phyloP scores from a whole-genome alignment of 768 basidiomycete genomes.

The Termitomyces sp. region DNA sequence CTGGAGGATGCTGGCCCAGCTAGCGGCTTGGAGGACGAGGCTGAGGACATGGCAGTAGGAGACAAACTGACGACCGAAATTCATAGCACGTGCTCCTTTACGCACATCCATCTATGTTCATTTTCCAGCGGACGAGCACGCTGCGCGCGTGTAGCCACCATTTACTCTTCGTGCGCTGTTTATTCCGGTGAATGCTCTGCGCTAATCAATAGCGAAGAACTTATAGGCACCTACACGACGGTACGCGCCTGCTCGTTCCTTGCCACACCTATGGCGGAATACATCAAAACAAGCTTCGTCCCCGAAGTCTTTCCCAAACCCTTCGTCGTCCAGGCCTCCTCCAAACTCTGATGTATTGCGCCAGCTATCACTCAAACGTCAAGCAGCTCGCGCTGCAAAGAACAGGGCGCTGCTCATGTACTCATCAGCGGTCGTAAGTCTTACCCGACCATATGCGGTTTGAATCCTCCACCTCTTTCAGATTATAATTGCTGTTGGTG shows the following conservation, averaged over 20 bases:
- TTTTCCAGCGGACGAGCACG: slow-evolving; percentile 6
- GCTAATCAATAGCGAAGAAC: slow-evolving; percentile 7
- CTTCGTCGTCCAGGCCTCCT: slow-evolving; percentile 1
- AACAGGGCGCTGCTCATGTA: slow-evolving; percentile 84
- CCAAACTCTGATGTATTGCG: slow-evolving; percentile 1
- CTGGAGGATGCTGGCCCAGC: slow-evolving; percentile 8
- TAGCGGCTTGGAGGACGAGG: slow-evolving; percentile 21
- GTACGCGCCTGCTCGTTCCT: neutral
- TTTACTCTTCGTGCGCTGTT: slow-evolving; percentile 5
- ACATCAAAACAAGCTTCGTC: slow-evolving; percentile 12
- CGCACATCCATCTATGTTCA: neutral
- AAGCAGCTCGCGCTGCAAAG: slow-evolving; percentile 42
- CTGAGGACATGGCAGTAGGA: slow-evolving; percentile 13
- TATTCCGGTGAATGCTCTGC: neutral
- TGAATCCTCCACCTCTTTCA: slow-evolving; percentile 22
- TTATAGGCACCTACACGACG: slow-evolving; percentile 8
- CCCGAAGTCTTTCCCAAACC: slow-evolving; percentile 1
- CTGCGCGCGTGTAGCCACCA: neutral
- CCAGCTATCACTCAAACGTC: slow-evolving; percentile 16
- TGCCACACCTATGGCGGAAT: slow-evolving; percentile 3
- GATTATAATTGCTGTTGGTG: slow-evolving; percentile 76
- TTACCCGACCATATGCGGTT: neutral
- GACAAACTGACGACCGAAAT: neutral
- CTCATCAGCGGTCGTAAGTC: slow-evolving; percentile 70
- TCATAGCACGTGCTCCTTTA: slow-evolving; percentile 9